Percentiles rank a stretch among this genome's conserved stretches.
These are phyloP conservation scores for Malus asiatica DNA, from an alignment of 306 rosid species.

Conservation along the genomic window DNA sequence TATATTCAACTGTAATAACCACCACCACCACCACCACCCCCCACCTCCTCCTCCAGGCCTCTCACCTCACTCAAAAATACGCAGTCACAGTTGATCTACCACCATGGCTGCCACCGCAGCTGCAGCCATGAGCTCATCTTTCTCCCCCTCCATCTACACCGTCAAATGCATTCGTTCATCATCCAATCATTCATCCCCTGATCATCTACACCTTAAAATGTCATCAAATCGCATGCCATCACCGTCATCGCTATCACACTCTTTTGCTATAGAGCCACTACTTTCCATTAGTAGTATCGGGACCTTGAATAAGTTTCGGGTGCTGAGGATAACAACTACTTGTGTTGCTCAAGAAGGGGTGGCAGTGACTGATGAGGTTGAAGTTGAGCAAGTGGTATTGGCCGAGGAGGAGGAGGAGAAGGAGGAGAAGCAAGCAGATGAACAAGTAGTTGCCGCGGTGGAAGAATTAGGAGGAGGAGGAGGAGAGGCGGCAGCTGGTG, in stretches of 20 bases:
- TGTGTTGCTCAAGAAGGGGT: constrained; percentile 52
- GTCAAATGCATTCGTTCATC: constrained; percentile 43
- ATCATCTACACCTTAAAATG: constrained; percentile 22
- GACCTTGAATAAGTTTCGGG: constrained; percentile 28
- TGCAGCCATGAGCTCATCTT: constrained; percentile 49
- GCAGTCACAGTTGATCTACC: neutral
- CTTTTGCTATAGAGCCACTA: constrained; percentile 25
- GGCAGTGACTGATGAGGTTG: constrained; percentile 34
- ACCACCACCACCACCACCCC: constrained; percentile 3
- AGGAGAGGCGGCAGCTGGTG: neutral
- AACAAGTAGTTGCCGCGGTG: neutral
- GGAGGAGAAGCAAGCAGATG: too few species aligned
- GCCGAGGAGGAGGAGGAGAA: neutral
- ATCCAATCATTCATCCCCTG: constrained; percentile 18
- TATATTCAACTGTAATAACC: neutral
- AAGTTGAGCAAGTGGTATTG: constrained; percentile 19
- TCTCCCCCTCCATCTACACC: constrained; percentile 50
- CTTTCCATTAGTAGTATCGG: constrained; percentile 7
- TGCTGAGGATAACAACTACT: constrained; percentile 39
- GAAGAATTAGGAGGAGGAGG: neutral
- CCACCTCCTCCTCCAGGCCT: too few species aligned
- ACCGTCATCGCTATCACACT: constrained; percentile 20
- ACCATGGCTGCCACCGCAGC: constrained; percentile 67
- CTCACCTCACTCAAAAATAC: neutral
- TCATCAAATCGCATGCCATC: constrained; percentile 30